Percentiles rank a stretch among this genome's conserved stretches.
Evolutionary conservation across 768 basidiomycete species (phyloP).

Genomic region (Leucocoprinus sp.): DNA sequence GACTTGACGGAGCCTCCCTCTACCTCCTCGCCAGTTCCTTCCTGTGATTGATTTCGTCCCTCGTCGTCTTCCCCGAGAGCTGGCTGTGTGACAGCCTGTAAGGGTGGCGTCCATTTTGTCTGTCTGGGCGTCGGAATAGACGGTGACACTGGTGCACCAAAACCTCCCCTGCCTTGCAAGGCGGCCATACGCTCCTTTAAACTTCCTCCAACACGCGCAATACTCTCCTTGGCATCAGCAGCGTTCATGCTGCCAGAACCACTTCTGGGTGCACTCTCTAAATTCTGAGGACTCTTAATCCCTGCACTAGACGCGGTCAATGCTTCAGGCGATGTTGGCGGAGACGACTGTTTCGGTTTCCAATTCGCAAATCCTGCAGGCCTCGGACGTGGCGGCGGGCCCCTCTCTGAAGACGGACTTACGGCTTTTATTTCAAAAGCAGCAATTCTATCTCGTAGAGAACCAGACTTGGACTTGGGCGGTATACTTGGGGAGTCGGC

Average conservation of each 20-base stretch:
- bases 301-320: constrained; percentile 11
- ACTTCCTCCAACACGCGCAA: constrained; percentile 61
- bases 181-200: constrained; percentile 95
- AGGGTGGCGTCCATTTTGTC: constrained; percentile 75
- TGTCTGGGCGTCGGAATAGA: constrained; percentile 48
- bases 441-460: constrained; percentile 81
- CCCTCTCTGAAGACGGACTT: constrained; percentile 26
- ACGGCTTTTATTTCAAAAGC: constrained; percentile 69
- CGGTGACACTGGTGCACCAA: constrained; percentile 46
- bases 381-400: constrained; percentile 55
- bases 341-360: constrained; percentile 59
- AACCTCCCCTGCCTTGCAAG: constrained; percentile 74
- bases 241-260: constrained; percentile 56
- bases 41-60: constrained; percentile 10
- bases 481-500: constrained; percentile 47
- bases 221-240: constrained; percentile 82
- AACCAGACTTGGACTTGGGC: constrained; percentile 62
- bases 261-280: not conserved
- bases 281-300: constrained; percentile 17
- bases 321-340: constrained; percentile 36
- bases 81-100: constrained; percentile 44
- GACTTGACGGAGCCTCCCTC: constrained; percentile 23
- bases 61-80: constrained; percentile 35
- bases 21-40: constrained; percentile 11
- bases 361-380: constrained; percentile 54